Conservation (phyloP, 2,329 filamentous ascomycete genomes). For the Botryotinia convoluta region DNA sequence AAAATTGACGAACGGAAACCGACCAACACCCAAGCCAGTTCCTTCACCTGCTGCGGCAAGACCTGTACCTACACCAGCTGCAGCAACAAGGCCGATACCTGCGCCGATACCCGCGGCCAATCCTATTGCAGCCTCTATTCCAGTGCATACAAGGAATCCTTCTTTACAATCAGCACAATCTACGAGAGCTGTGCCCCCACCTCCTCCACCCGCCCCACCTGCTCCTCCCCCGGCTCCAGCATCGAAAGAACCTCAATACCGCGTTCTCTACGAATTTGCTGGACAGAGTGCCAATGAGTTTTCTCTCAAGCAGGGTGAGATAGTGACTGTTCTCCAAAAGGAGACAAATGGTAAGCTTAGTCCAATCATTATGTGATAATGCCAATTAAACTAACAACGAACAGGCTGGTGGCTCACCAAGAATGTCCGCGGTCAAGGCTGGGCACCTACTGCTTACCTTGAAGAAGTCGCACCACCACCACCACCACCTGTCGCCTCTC, state of each 20-base stretch:
- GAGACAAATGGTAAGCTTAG: constrained; percentile 79
- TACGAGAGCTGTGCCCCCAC: constrained; percentile 49
- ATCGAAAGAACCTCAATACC: constrained; percentile 72
- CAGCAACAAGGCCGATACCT: constrained; percentile 24
- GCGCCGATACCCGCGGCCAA: constrained; percentile 22
- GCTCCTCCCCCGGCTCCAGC: constrained; percentile 66
- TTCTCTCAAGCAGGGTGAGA: constrained; percentile 72
- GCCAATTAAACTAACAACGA: constrained; percentile 38
- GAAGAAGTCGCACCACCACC: constrained; percentile 71
- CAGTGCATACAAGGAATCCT: constrained; percentile 55
- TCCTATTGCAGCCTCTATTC: constrained; percentile 40
- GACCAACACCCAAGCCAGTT: constrained; percentile 37
- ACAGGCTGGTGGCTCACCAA: constrained; percentile 95
- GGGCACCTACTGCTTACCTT: constrained; percentile 92
- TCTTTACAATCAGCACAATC: constrained; percentile 34
- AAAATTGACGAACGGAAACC: constrained; percentile 54
- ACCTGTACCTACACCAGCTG: not conserved
- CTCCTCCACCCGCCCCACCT: constrained; percentile 58
- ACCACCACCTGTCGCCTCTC: constrained; percentile 53
- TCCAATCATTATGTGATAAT: not conserved
- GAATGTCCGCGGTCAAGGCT: constrained; percentile 71
- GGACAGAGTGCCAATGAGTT: constrained; percentile 85
- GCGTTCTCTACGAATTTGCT: constrained; percentile 88
- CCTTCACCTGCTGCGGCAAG: constrained; percentile 23
- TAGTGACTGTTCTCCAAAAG: constrained; percentile 89